phyloP scores from a whole-genome alignment of 2,329 filamentous ascomycete genomes.

The Aureobasidium subglaciale region DNA sequence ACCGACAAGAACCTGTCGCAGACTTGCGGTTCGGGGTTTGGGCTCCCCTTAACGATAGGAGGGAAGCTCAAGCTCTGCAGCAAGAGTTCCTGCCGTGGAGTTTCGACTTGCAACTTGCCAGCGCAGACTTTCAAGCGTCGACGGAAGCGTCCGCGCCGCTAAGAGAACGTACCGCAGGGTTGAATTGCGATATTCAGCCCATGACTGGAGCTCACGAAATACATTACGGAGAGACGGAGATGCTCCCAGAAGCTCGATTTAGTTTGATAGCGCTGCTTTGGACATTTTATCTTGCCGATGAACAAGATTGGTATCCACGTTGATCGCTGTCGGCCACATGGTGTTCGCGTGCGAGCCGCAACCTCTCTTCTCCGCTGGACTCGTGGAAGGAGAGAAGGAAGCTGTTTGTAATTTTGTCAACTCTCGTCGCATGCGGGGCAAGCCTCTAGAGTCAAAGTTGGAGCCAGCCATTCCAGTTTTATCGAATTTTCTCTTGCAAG shows the following conservation, averaged over 20 bases:
- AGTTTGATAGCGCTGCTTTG: not conserved
- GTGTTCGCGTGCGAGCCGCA: not conserved
- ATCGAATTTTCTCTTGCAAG: conserved; percentile 1
- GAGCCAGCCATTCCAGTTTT: not conserved
- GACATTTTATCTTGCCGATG: not conserved
- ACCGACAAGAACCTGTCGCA: not conserved
- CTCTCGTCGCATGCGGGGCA: conserved; percentile 2
- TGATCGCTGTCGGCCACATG: not conserved
- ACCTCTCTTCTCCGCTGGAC: not conserved
- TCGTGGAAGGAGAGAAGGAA: conserved; percentile 2
- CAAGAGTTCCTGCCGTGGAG: not conserved
- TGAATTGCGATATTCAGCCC: conserved; percentile 10
- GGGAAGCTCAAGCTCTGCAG: not conserved
- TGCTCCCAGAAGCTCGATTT: not conserved
- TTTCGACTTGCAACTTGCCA: not conserved
- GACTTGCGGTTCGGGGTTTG: not conserved
- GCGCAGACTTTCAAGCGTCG: conserved; percentile 3
- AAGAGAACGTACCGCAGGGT: not conserved
- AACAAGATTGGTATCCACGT: not conserved
- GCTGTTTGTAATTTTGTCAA: not conserved
- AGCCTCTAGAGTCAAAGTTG: not conserved
- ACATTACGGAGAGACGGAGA: conserved; percentile 3
- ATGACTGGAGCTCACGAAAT: not conserved
- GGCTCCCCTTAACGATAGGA: not conserved
- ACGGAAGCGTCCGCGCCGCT: not conserved